phyloP scores from a whole-genome alignment of 805 yeast species.

The Naumovozyma baii region DNA sequence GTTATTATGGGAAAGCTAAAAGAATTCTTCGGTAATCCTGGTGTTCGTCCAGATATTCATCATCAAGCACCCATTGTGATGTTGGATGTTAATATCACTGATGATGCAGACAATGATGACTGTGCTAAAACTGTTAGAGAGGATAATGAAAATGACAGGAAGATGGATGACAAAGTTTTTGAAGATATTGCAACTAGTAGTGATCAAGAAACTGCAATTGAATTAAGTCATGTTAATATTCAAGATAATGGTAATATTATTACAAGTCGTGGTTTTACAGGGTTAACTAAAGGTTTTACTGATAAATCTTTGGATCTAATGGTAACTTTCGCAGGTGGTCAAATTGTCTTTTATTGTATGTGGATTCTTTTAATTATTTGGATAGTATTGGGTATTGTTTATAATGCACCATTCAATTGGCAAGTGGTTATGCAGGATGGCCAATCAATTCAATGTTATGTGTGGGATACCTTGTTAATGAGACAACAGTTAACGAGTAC shows the following conservation, averaged over 20 bases:
- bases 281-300: constrained; percentile 16
- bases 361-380: constrained; percentile 23
- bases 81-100: background rate
- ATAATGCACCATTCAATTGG: constrained; percentile 30
- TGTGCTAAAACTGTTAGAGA: background rate
- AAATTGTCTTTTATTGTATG: constrained; percentile 21
- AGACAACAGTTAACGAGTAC: constrained; percentile 31
- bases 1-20: constrained; percentile 16
- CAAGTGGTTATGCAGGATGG: constrained; percentile 37
- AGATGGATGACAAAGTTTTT: constrained; percentile 3
- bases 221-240: constrained; percentile 10
- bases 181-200: constrained; percentile 6
- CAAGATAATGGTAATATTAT: constrained; percentile 11
- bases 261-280: constrained; percentile 20
- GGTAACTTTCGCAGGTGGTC: constrained; percentile 24
- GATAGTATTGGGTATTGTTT: constrained; percentile 24
- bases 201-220: constrained; percentile 10
- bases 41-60: constrained; percentile 8
- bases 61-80: constrained; percentile 6
- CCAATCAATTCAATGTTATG: constrained; percentile 32
- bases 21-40: constrained; percentile 18
- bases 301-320: constrained; percentile 20
- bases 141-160: background rate
- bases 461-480: constrained; percentile 35
- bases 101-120: background rate